Base-by-base conservation (phyloP, 345 rosid genomes). In the Eucalyptus erythrocorys region DNA sequence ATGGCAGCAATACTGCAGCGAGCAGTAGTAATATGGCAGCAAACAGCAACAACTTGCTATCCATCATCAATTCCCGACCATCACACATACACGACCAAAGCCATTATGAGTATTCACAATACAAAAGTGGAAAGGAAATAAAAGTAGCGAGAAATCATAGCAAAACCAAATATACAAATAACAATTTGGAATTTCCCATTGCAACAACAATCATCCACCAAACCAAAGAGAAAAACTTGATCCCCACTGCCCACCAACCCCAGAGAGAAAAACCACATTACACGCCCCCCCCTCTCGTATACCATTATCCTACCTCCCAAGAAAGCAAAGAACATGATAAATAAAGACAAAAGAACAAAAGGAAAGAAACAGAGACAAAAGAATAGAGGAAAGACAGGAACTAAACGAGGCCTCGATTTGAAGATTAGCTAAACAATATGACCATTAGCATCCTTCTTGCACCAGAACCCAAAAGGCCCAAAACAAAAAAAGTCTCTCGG, bases 221-320 rank as follows among this genome's bases (percentile, higher is more conserved):
- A n/a, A n/a, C n/a, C n/a, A n/a, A n/a, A n/a, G n/a, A n/a, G n/a
- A n/a, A n/a, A n/a, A n/a, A 81, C 68, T 85, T 87, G 88, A 90
- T 88, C 89, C 93, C 92, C 88, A 89, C 92, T 82, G 87, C 88
- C 85, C 30, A 81, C n/a, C 88, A 17, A 64, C 42, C 43, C 84
- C 84, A 24, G 24, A 55, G 61, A 55, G 61, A 55, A 55, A 24
- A 55, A 24, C 30, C 61, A 11, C 66, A 11, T 59, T 59, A 27
- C 27, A 27, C n/a, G n/a, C n/a, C n/a, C n/a, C 66, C 66, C 66
- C 59, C 88, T 64, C 91, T 89, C 91, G 88, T 92, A 88, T 88
- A 87, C 91, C 89, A 88, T 90, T 89, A 87, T 89, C 86, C 57
- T 64, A 47, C 42, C 92, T 59, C 66, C 66, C 32, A 59, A 59